A percentile compares a stretch with the other conserved stretches of the same genome.
These are phyloP conservation scores for Pseudomicrostroma phylloplanum DNA, from an alignment of 1,284 basidiomycete species.

Conservation along the genomic window DNA sequence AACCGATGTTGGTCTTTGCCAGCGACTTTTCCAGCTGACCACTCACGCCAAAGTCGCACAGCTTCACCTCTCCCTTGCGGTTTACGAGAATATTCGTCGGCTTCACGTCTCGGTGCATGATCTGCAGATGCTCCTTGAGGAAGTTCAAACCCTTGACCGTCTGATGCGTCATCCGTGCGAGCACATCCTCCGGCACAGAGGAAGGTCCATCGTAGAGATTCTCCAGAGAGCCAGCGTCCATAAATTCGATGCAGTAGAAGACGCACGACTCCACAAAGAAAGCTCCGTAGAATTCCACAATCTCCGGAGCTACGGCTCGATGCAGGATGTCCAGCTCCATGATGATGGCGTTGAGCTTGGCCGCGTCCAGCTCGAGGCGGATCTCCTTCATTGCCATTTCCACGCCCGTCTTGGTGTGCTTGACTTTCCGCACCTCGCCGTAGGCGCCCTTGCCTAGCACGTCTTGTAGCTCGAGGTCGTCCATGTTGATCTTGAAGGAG, in stretches of 20 bases:
- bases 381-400: slow-evolving; percentile 99
- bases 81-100: slow-evolving; percentile 95
- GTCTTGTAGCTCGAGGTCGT: slow-evolving; percentile 74
- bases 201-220: slow-evolving; percentile 58
- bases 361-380: slow-evolving; percentile 88
- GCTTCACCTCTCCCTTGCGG: slow-evolving; percentile 78
- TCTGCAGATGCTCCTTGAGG: slow-evolving; percentile 89
- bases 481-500: slow-evolving; percentile 92
- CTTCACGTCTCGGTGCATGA: slow-evolving; percentile 96
- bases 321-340: slow-evolving; percentile 98
- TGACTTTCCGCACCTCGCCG: slow-evolving; percentile 90
- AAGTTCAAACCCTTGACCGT: slow-evolving; percentile 91
- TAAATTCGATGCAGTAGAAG: slow-evolving; percentile 99
- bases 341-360: slow-evolving; percentile 89
- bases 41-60: slow-evolving; percentile 97
- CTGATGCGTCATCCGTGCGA: slow-evolving; percentile 72
- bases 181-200: slow-evolving; percentile 73
- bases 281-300: slow-evolving; percentile 96
- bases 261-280: slow-evolving; percentile 98
- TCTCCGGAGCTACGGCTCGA: slow-evolving; percentile 79
- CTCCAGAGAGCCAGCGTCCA: slow-evolving; percentile 92
- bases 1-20: slow-evolving; percentile 97
- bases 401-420: slow-evolving; percentile 88
- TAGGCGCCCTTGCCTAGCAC: slow-evolving; percentile 95
- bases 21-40: slow-evolving; percentile 92